Evolutionary conservation across 108 stramenopile genomes (phyloP).

Genomic region (Cyclotella baltica): DNA sequence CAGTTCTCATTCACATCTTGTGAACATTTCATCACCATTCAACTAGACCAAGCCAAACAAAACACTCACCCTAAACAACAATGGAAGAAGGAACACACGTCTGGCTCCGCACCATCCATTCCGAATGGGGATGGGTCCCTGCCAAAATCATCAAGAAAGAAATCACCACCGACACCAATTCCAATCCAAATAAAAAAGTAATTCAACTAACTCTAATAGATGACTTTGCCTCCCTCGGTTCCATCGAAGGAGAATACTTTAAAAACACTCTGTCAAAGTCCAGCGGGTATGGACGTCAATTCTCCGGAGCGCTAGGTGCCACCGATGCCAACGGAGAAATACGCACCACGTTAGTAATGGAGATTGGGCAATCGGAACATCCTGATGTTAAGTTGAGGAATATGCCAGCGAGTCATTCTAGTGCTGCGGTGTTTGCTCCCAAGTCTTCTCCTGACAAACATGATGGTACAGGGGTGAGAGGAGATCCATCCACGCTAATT

Average conservation of each 20-base stretch:
- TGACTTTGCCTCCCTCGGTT: constrained; percentile 36
- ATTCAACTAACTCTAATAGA: constrained; percentile 47
- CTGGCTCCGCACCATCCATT: constrained; percentile 53
- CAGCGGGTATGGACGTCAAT: constrained; percentile 27
- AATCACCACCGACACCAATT: constrained; percentile 7
- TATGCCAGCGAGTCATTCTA: constrained; percentile 31
- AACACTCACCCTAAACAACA: neutral
- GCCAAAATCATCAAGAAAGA: constrained; percentile 48
- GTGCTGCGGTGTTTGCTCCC: neutral
- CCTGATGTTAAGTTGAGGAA: constrained; percentile 54
- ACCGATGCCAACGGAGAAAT: constrained; percentile 3
- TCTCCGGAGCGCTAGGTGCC: constrained; percentile 13
- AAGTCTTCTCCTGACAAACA: too few species aligned
- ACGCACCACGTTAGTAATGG: neutral
- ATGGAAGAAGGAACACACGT: constrained; percentile 59
- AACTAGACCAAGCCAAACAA: neutral
- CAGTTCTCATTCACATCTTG: too few species aligned
- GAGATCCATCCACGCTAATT: constrained; percentile 36
- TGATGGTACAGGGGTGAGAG: constrained; percentile 4
- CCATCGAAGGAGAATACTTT: constrained; percentile 3
- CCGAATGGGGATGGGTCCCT: constrained; percentile 58
- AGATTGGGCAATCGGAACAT: constrained; percentile 21
- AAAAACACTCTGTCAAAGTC: constrained; percentile 19
- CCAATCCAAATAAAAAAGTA: constrained; percentile 8
- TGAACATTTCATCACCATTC: too few species aligned